phyloP scores from a whole-genome alignment of 148 eudicot genomes.

The Diospyros kaki region DNA sequence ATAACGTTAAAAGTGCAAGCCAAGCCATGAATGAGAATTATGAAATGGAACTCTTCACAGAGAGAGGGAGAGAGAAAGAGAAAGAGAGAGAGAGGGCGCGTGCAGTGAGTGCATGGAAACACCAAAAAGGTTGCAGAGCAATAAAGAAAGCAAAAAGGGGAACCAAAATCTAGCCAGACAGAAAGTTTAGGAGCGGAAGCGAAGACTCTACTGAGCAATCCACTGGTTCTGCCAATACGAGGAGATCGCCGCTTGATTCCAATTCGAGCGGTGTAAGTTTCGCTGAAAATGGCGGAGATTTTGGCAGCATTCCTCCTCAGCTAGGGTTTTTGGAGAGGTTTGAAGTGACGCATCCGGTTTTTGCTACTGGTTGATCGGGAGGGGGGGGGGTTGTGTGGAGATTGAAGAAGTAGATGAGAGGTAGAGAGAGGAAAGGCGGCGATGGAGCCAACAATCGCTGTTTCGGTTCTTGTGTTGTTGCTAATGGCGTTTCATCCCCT shows the following conservation, averaged over 20 bases:
- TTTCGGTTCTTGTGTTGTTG: slow-evolving; percentile 24
- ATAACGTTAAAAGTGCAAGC: background rate
- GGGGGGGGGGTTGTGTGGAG: background rate
- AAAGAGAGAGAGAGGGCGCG: background rate
- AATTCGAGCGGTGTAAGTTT: background rate
- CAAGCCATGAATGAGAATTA: background rate
- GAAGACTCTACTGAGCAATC: background rate
- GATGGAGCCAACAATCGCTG: slow-evolving; percentile 30
- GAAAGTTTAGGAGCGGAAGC: background rate
- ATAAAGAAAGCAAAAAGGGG: background rate
- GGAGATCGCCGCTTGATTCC: slow-evolving; percentile 12
- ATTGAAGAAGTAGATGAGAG: slow-evolving; percentile 18
- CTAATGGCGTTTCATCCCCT: slow-evolving; percentile 33
- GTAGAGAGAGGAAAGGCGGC: slow-evolving; percentile 11
- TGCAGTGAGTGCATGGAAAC: background rate
- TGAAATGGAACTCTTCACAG: background rate
- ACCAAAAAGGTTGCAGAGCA: background rate
- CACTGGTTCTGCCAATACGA: background rate
- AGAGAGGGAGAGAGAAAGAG: background rate
- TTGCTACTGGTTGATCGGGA: slow-evolving; percentile 20
- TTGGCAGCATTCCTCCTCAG: background rate
- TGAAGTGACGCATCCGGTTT: slow-evolving; percentile 5
- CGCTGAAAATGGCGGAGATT: slow-evolving; percentile 8
- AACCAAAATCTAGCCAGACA: background rate
- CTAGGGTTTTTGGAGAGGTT: slow-evolving; percentile 19